Percentiles rank a stretch among this genome's conserved stretches.
These are phyloP conservation scores for Cladophialophora psammophila DNA, from an alignment of 2,329 filamentous ascomycete genomes.

Conservation along the genomic window DNA sequence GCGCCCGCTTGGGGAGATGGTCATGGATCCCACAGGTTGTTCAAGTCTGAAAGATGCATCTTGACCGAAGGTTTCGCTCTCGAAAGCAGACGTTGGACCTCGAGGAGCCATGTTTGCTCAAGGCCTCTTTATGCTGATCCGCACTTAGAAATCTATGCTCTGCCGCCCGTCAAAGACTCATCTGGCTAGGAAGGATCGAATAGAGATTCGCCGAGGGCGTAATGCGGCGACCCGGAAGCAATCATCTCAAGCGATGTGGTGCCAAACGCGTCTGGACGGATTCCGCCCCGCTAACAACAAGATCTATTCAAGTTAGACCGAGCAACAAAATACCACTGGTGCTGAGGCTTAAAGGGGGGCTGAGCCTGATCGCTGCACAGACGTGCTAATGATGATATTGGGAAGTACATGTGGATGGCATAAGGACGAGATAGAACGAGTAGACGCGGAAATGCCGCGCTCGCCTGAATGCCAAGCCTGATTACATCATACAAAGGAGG, in stretches of 20 bases:
- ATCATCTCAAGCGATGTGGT: not conserved
- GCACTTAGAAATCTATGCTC: not conserved
- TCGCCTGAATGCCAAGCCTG: not conserved
- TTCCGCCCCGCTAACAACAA: not conserved
- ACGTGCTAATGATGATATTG: not conserved
- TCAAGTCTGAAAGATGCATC: conserved; percentile 86
- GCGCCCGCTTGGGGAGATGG: conserved; percentile 88
- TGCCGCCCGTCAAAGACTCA: not conserved
- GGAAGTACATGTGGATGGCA: not conserved
- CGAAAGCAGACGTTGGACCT: conserved; percentile 66
- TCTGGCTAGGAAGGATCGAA: not conserved
- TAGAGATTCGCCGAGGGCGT: not conserved
- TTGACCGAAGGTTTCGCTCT: conserved; percentile 86
- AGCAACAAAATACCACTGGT: not conserved
- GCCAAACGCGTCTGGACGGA: not conserved
- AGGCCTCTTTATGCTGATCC: not conserved
- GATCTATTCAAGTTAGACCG: not conserved
- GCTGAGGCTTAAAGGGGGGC: not conserved
- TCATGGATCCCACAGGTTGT: conserved; percentile 81
- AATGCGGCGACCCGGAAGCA: not conserved
- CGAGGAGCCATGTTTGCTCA: conserved; percentile 44
- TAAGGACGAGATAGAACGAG: not conserved
- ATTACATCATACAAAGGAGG: not conserved
- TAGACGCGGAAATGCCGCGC: not conserved
- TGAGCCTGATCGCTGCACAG: not conserved